These are phyloP conservation scores for Beauveria medogensis DNA, from an alignment of 2,329 filamentous ascomycete species.

Conservation along the genomic window DNA sequence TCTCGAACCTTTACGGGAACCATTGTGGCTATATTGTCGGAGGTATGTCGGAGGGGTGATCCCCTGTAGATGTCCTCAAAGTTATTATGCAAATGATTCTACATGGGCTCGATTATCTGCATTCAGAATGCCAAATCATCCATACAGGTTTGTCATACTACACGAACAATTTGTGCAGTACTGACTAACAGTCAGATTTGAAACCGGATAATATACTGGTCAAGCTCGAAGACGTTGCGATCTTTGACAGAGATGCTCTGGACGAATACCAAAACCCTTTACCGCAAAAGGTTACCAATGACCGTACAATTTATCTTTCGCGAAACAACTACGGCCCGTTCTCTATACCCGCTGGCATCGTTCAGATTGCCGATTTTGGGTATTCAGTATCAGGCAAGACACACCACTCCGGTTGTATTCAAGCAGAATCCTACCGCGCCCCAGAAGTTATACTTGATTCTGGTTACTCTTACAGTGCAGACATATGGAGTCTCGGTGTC, in stretches of 20 bases:
- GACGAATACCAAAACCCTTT: slow-evolving; percentile 17
- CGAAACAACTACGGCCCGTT: slow-evolving; percentile 18
- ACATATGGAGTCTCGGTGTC: slow-evolving; percentile 19
- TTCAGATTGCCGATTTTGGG: slow-evolving; percentile 17
- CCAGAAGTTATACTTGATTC: slow-evolving; percentile 18
- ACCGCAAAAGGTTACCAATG: slow-evolving; percentile 15
- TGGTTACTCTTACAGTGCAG: slow-evolving; percentile 14
- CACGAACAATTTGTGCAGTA: not conserved
- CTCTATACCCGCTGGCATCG: slow-evolving; percentile 11
- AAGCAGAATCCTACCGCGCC: slow-evolving; percentile 15
- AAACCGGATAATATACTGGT: not conserved
- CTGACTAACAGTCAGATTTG: not conserved
- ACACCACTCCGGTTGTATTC: slow-evolving; percentile 11
- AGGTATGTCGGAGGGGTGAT: slow-evolving; percentile 15
- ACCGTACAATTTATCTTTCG: slow-evolving; percentile 17
- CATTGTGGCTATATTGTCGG: slow-evolving; percentile 18
- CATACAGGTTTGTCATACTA: slow-evolving; percentile 14
- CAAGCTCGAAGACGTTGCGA: not conserved
- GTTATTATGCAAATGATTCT: slow-evolving; percentile 17
- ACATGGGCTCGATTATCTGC: slow-evolving; percentile 18
- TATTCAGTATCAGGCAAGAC: slow-evolving; percentile 10
- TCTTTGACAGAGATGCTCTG: slow-evolving; percentile 14
- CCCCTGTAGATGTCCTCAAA: slow-evolving; percentile 13
- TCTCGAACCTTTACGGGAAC: slow-evolving; percentile 17
- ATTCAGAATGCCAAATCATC: slow-evolving; percentile 17